Evolutionary conservation across 202 grass and related monocot genomes (phyloP).

Genomic region (Digitaria exilis): DNA sequence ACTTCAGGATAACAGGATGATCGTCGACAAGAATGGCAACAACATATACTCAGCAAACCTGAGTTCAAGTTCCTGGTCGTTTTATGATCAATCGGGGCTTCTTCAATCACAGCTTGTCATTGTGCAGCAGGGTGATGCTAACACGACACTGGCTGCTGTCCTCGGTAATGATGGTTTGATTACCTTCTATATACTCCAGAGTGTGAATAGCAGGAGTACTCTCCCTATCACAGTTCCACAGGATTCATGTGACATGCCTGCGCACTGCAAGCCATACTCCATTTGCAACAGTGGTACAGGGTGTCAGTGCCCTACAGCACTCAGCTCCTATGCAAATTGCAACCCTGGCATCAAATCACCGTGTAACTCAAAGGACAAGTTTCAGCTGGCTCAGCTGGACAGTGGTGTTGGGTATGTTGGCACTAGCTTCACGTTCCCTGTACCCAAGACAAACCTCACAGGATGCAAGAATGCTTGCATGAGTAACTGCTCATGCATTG

Average conservation of each 20-base stretch:
- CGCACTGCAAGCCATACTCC: conserved; percentile 62
- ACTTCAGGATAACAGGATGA: conserved; percentile 56
- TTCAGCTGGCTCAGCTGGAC: conserved; percentile 60
- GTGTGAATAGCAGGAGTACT: conserved; percentile 12
- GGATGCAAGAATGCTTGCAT: conserved; percentile 79
- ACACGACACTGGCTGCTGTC: conserved; percentile 60
- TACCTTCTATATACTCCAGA: conserved; percentile 57
- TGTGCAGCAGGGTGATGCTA: conserved; percentile 16
- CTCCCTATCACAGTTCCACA: conserved; percentile 43
- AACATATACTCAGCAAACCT: conserved; percentile 67
- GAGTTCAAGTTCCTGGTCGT: conserved; percentile 67
- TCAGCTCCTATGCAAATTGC: conserved; percentile 59
- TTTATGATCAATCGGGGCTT: conserved; percentile 63
- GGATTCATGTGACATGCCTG: conserved; percentile 71
- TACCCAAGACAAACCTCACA: conserved; percentile 57
- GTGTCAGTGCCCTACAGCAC: conserved; percentile 78
- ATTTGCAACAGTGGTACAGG: conserved; percentile 63
- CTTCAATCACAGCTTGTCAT: conserved; percentile 59
- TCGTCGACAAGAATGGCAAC: conserved; percentile 44
- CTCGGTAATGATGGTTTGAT: conserved; percentile 58
- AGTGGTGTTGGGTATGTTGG: conserved; percentile 74
- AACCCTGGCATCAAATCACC: conserved; percentile 55
- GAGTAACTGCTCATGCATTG: conserved; percentile 76
- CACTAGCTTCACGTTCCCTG: conserved; percentile 55
- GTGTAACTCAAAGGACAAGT: conserved; percentile 57